Percentiles rank a stretch among this genome's conserved stretches.
Conservation (phyloP, 1,284 basidiomycete genomes). For the Jaminaea rosea region DNA sequence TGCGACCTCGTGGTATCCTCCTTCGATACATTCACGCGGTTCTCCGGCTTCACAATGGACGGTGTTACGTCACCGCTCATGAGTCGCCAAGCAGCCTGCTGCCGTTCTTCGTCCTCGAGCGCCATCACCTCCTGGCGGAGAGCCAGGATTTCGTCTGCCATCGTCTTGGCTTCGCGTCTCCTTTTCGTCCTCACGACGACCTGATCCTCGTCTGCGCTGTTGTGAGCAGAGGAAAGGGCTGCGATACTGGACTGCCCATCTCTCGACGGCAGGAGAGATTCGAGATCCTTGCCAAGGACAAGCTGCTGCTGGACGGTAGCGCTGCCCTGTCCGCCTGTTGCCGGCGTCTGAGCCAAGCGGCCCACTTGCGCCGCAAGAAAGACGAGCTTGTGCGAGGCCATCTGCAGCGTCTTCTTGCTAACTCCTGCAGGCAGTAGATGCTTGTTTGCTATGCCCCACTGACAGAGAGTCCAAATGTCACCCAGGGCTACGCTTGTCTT, state of each 20-base stretch:
- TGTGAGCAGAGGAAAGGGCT: not conserved
- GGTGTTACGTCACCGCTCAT: too few relatives aligned
- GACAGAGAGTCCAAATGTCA: not conserved
- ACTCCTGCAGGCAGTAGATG: not conserved
- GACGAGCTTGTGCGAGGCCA: too few relatives aligned
- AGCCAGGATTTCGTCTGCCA: not conserved
- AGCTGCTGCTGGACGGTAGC: not conserved
- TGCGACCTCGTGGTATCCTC: too few relatives aligned
- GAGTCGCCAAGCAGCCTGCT: not conserved
- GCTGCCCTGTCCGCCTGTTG: not conserved
- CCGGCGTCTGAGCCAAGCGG: not conserved
- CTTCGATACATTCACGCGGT: too few relatives aligned
- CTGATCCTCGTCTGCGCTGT: too few relatives aligned
- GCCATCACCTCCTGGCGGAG: not conserved
- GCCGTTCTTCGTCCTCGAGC: not conserved
- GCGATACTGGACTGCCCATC: not conserved
- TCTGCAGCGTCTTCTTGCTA: too few relatives aligned
- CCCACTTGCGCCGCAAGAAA: too few relatives aligned
- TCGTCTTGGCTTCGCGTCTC: not conserved
- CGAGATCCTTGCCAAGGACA: not conserved
- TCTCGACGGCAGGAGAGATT: not conserved
- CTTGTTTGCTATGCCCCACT: not conserved
- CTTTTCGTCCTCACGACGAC: not conserved
- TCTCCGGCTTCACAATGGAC: too few relatives aligned
- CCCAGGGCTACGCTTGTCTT: not conserved